Conservation (phyloP, 2,329 filamentous ascomycete species). For the Epichloe uncinata region DNA sequence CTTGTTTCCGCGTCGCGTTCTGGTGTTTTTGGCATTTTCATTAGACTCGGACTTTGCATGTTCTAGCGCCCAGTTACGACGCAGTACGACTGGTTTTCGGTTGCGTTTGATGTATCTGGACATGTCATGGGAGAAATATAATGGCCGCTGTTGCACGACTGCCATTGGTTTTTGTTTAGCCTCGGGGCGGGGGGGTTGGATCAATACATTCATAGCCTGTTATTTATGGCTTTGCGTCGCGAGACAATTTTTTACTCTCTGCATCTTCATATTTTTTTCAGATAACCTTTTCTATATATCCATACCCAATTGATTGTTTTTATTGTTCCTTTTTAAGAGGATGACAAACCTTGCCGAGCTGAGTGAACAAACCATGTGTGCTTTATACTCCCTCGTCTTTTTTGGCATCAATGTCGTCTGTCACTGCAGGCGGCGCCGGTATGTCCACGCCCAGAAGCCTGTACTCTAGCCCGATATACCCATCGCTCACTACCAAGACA, state of each 20-base stretch:
- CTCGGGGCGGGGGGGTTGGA: not conserved
- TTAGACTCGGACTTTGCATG: not conserved
- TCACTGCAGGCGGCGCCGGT: slow-evolving; percentile 35
- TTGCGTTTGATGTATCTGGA: not conserved
- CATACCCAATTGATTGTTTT: not conserved
- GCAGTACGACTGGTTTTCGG: not conserved
- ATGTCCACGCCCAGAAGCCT: slow-evolving; percentile 34
- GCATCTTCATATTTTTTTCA: not conserved
- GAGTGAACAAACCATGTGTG: not conserved
- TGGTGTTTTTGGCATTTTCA: not conserved
- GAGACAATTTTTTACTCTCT: not conserved
- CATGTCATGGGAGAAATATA: not conserved
- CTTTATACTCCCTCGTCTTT: slow-evolving; percentile 11
- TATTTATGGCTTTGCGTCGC: not conserved
- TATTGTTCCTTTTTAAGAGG: not conserved
- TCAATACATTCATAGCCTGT: not conserved
- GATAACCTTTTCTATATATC: not conserved
- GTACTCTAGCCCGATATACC: slow-evolving; percentile 64
- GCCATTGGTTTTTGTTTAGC: not conserved
- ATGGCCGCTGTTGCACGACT: not conserved
- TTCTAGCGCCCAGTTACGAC: not conserved
- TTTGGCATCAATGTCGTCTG: slow-evolving; percentile 32
- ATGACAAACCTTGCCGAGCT: no score
- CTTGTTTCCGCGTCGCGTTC: not conserved
- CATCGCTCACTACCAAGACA: slow-evolving; percentile 71